These are phyloP conservation scores for Encephalitozoon romaleae DNA, from an alignment of 371 early-diverging fungal genomes.

Conservation along the genomic window DNA sequence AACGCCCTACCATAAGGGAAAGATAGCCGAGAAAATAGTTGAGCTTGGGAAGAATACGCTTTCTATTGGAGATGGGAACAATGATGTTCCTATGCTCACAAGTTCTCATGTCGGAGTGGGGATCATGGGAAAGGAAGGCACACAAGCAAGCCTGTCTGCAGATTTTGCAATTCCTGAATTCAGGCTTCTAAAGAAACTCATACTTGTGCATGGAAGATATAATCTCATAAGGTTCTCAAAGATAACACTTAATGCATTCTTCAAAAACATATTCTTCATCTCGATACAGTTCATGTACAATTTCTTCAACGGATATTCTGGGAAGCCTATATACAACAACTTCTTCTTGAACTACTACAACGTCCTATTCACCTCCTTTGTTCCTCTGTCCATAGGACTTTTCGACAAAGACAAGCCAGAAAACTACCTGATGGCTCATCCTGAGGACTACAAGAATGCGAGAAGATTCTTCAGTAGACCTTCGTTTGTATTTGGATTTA, in stretches of 20 bases:
- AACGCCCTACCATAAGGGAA: conserved; percentile 75
- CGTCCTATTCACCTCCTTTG: conserved; percentile 58
- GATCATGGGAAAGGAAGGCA: conserved; percentile 86
- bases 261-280: conserved; percentile 60
- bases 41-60: conserved; percentile 67
- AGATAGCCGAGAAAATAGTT: conserved; percentile 79
- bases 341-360: conserved; percentile 61
- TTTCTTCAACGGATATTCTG: conserved; percentile 56
- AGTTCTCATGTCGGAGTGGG: conserved; percentile 85
- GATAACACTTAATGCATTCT: conserved; percentile 57
- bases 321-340: conserved; percentile 57
- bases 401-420: conserved; percentile 54
- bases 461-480: conserved; percentile 23
- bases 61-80: conserved; percentile 84
- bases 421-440: conserved; percentile 33
- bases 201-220: conserved; percentile 54
- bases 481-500: conserved; percentile 17
- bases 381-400: conserved; percentile 56
- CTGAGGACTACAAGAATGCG: conserved; percentile 24
- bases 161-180: conserved; percentile 90
- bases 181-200: conserved; percentile 64
- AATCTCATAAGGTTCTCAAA: conserved; percentile 55
- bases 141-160: conserved; percentile 83
- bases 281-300: conserved; percentile 59
- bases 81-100: conserved; percentile 82